Evolutionary conservation across 192 early-diverging fungal genomes (phyloP).

Genomic region (Mortierella antarctica): DNA sequence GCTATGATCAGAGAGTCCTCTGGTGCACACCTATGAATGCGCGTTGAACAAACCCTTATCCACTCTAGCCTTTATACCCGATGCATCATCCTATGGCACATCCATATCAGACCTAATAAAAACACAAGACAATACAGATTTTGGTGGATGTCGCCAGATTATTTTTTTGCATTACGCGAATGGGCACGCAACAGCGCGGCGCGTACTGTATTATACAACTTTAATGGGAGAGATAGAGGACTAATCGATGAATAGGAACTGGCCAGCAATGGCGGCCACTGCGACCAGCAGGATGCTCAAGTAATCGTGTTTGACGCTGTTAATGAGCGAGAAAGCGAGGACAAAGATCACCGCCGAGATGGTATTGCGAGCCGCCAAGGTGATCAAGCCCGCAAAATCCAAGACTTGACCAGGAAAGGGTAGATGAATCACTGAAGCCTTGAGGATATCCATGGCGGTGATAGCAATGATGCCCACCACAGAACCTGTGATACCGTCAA

Average conservation of each 20-base stretch:
- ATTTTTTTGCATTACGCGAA: too few species aligned
- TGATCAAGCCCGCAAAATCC: neutral
- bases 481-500: constrained; percentile 30
- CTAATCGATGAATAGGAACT: constrained; percentile 13
- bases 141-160: too few species aligned
- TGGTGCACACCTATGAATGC: too few species aligned
- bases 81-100: too few species aligned
- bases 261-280: constrained; percentile 24
- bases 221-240: too few species aligned
- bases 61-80: too few species aligned
- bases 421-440: constrained; percentile 7
- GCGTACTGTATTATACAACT: too few species aligned
- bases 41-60: too few species aligned
- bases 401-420: neutral
- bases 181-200: too few species aligned
- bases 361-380: constrained; percentile 4
- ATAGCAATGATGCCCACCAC: constrained; percentile 39
- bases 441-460: constrained; percentile 23
- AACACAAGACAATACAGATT: too few species aligned
- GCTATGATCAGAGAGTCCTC: too few species aligned
- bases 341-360: constrained; percentile 14
- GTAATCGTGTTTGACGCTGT: constrained; percentile 3
- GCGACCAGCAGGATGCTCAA: constrained; percentile 5
- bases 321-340: neutral
- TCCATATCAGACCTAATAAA: too few species aligned